These are phyloP conservation scores for Phytophthora pluvialis DNA, from an alignment of 352 stramenopile genomes.

Conservation along the genomic window DNA sequence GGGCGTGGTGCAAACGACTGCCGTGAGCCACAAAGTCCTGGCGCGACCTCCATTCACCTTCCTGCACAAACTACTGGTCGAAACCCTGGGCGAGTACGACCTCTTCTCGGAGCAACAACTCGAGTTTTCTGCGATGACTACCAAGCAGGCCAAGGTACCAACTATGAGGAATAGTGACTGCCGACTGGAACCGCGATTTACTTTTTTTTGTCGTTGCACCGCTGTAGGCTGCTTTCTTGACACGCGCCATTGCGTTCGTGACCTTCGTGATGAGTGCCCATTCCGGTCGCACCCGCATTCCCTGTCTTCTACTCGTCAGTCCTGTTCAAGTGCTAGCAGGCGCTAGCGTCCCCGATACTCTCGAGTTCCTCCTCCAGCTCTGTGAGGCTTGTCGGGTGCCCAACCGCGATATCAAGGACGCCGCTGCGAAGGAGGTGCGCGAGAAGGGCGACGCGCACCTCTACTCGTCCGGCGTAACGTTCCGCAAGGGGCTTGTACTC, in stretches of 20 bases:
- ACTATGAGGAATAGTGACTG: not conserved
- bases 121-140: constrained; percentile 57
- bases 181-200: not conserved
- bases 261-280: constrained; percentile 56
- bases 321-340: constrained; percentile 86
- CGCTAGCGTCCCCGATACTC: constrained; percentile 65
- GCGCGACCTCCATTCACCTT: constrained; percentile 82
- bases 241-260: constrained; percentile 77
- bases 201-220: not conserved
- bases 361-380: constrained; percentile 79
- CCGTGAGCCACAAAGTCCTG: constrained; percentile 73
- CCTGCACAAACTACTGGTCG: constrained; percentile 79
- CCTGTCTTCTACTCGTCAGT: constrained; percentile 78
- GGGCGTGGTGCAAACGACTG: constrained; percentile 68
- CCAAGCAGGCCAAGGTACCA: constrained; percentile 76
- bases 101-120: constrained; percentile 79
- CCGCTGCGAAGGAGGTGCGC: constrained; percentile 56
- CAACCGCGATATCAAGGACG: constrained; percentile 56
- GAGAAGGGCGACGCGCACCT: constrained; percentile 71
- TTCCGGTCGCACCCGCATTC: constrained; percentile 53
- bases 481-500: constrained; percentile 69
- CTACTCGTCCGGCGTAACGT: constrained; percentile 78
- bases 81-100: constrained; percentile 62
- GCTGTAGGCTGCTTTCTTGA: constrained; percentile 74
- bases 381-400: constrained; percentile 63